A percentile compares a stretch with the other conserved stretches of the same genome.
Evolutionary conservation across 441 rosid species (phyloP).

Genomic region (Erodium moschatum): DNA sequence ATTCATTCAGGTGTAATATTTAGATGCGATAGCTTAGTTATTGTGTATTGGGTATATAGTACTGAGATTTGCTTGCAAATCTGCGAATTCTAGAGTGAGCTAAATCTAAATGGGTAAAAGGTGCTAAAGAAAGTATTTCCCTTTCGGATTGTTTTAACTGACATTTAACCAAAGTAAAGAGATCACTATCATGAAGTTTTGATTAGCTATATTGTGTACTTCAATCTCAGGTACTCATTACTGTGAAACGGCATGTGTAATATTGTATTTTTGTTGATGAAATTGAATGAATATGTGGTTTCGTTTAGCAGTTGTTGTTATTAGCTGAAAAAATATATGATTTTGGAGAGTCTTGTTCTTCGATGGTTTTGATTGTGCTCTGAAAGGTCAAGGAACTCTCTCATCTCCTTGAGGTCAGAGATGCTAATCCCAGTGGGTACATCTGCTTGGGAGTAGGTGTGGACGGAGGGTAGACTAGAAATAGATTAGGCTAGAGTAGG

Average conservation of each 20-base stretch:
- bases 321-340: background rate
- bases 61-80: background rate
- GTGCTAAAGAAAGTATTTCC: background rate
- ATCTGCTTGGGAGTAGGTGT: too few species aligned
- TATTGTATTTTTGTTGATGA: background rate
- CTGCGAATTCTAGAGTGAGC: background rate
- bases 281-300: background rate
- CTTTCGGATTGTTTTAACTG: background rate
- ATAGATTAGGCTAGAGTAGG: too few species aligned
- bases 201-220: conserved; percentile 20
- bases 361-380: too few species aligned
- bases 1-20: background rate
- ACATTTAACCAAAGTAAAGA: too few species aligned
- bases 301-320: background rate
- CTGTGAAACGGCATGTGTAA: background rate
- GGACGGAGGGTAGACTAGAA: too few species aligned
- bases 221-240: conserved; percentile 39
- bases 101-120: background rate
- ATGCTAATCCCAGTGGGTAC: too few species aligned
- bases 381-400: too few species aligned
- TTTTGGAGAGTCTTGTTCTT: background rate
- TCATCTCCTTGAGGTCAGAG: too few species aligned
- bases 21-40: background rate
- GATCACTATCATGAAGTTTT: too few species aligned
- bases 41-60: background rate